Conservation (phyloP, 345 rosid genomes). For the Camelina sativa region DNA sequence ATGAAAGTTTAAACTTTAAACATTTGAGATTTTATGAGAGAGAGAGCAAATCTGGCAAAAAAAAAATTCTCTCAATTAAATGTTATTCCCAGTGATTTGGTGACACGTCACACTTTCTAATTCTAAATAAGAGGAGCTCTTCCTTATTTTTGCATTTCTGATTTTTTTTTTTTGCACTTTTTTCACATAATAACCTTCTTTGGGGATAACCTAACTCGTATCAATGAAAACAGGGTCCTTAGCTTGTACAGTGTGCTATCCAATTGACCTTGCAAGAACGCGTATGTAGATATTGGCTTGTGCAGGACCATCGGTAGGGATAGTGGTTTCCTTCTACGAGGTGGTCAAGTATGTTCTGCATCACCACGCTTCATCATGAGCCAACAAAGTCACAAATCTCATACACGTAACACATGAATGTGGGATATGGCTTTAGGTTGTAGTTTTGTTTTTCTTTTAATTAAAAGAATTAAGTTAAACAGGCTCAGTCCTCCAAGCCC, state of each 20-base stretch:
- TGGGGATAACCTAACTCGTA: too few relatives aligned
- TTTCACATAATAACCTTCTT: too few relatives aligned
- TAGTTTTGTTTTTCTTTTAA: not conserved
- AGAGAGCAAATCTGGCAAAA: too few relatives aligned
- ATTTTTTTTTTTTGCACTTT: too few relatives aligned
- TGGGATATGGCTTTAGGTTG: constrained; percentile 30
- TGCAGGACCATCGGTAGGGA: constrained; percentile 94
- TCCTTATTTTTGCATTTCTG: too few relatives aligned
- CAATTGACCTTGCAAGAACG: constrained; percentile 95
- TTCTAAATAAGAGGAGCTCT: too few relatives aligned
- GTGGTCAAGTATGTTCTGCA: constrained; percentile 76
- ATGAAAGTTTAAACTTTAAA: too few relatives aligned
- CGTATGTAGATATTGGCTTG: constrained; percentile 87
- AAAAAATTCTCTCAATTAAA: too few relatives aligned
- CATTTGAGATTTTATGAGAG: too few relatives aligned
- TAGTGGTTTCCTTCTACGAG: constrained; percentile 89
- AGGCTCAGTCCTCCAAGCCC: constrained; percentile 28
- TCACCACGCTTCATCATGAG: constrained; percentile 47
- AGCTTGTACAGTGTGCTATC: constrained; percentile 92
- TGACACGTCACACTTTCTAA: too few relatives aligned
- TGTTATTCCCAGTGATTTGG: too few relatives aligned
- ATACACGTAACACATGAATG: not conserved
- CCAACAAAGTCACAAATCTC: constrained; percentile 11
- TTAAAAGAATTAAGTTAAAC: constrained; percentile 27
- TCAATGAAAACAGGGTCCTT: too few relatives aligned